Evolutionary conservation across 2,329 filamentous ascomycete species (phyloP).

Genomic region (Fusarium circinatum): DNA sequence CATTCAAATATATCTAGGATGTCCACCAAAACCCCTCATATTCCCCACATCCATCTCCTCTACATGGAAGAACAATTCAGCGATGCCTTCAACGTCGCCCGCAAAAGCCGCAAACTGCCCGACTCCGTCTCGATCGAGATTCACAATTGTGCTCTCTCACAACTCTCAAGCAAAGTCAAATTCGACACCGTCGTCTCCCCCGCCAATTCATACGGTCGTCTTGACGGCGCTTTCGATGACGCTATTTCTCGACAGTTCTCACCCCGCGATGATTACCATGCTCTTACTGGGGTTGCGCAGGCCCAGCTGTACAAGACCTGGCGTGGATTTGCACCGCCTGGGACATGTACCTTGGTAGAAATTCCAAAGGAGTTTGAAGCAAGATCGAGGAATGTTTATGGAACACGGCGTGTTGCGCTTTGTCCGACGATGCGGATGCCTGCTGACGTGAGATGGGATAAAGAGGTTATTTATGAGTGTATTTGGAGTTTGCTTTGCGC

Average conservation of each 20-base stretch:
- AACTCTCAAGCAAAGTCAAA: conserved; percentile 47
- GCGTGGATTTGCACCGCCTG: conserved; percentile 62
- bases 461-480: conserved; percentile 64
- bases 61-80: conserved; percentile 29
- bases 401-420: conserved; percentile 57
- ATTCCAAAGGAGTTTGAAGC: conserved; percentile 53
- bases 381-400: conserved; percentile 52
- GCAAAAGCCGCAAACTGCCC: conserved; percentile 41
- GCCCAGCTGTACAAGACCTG: conserved; percentile 56
- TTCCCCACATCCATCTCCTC: conserved; percentile 30
- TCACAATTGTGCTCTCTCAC: conserved; percentile 53
- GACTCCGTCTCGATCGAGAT: conserved; percentile 47
- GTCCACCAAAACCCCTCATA: background rate
- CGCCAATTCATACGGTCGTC: conserved; percentile 63
- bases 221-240: conserved; percentile 66
- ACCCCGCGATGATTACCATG: conserved; percentile 56
- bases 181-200: conserved; percentile 64
- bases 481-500: conserved; percentile 62
- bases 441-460: conserved; percentile 57
- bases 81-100: conserved; percentile 14
- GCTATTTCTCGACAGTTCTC: conserved; percentile 62
- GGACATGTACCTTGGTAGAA: conserved; percentile 59
- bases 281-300: conserved; percentile 59
- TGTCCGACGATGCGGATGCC: conserved; percentile 66
- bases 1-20: background rate